phyloP scores from a whole-genome alignment of 169 alveolate species.

The Ichthyophthirius multifiliis region DNA sequence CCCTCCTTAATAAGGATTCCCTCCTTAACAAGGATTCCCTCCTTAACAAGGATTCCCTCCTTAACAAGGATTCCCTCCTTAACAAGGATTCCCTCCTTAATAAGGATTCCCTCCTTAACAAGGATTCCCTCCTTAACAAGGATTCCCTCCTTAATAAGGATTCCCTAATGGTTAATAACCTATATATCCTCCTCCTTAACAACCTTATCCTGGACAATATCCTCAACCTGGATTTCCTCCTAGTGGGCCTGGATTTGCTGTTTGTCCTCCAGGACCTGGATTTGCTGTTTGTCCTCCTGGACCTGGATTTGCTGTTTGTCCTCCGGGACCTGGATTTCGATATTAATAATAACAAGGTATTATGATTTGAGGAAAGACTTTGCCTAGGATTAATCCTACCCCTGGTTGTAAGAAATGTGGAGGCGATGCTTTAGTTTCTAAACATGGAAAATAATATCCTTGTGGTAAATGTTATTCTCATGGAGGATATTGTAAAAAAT shows the following conservation, averaged over 20 bases:
- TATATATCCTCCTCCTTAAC: not conserved
- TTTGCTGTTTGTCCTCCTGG: not conserved
- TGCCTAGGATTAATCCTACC: not conserved
- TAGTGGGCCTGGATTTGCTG: too few species aligned
- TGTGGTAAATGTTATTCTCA: not conserved
- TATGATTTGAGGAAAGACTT: not conserved
- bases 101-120: not conserved
- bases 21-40: not conserved
- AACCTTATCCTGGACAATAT: not conserved
- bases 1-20: not conserved
- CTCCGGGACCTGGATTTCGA: not conserved
- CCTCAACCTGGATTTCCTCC: not conserved
- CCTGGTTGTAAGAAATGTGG: not conserved
- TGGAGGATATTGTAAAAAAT: not conserved
- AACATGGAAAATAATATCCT: not conserved
- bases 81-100: not conserved
- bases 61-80: not conserved
- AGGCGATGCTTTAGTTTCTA: not conserved
- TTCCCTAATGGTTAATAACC: too few species aligned
- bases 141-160: not conserved
- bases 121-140: not conserved
- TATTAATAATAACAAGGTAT: too few species aligned
- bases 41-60: not conserved
- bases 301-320: not conserved
- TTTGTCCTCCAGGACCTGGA: not conserved